Percentiles rank a stretch among this genome's conserved stretches.
Conservation (phyloP, 2,329 filamentous ascomycete species). For the Alternaria incomplexa region DNA sequence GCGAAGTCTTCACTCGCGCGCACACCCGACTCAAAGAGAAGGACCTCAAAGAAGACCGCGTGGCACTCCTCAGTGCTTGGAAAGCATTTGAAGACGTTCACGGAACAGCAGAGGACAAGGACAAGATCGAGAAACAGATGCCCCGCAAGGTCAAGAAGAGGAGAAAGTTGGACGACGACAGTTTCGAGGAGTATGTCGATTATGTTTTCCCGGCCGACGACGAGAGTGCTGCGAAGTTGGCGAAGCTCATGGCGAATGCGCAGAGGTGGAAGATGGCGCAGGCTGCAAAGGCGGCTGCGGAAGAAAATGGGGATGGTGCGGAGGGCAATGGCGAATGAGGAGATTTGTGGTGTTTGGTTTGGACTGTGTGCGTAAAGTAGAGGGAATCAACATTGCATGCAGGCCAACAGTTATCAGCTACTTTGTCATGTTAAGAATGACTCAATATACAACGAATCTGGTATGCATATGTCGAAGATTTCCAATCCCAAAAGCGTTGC, state of each 20-base stretch:
- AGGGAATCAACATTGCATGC: too few species aligned
- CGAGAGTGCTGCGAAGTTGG: conserved; percentile 80
- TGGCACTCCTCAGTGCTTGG: conserved; percentile 90
- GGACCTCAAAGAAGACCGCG: conserved; percentile 91
- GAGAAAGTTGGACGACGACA: conserved; percentile 88
- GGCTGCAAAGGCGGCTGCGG: conserved; percentile 21
- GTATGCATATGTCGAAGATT: too few species aligned
- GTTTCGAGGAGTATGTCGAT: conserved; percentile 95
- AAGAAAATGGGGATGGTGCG: conserved; percentile 1
- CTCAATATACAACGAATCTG: too few species aligned
- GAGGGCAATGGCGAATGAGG: background rate
- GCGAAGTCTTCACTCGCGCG: conserved; percentile 83
- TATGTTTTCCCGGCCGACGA: conserved; percentile 98
- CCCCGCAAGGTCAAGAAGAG: conserved; percentile 91
- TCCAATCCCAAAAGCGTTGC: too few species aligned
- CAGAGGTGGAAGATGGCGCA: conserved; percentile 80
- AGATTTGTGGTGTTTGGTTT: too few species aligned
- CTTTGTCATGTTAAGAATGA: too few species aligned
- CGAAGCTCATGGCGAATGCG: conserved; percentile 82
- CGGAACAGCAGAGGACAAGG: conserved; percentile 75
- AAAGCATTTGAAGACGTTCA: conserved; percentile 88
- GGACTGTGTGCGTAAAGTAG: too few species aligned
- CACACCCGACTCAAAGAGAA: conserved; percentile 87
- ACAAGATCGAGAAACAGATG: conserved; percentile 90
- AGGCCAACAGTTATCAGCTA: too few species aligned